phyloP scores from a whole-genome alignment of 257 asterid genomes.

The Capsicum baccatum region DNA sequence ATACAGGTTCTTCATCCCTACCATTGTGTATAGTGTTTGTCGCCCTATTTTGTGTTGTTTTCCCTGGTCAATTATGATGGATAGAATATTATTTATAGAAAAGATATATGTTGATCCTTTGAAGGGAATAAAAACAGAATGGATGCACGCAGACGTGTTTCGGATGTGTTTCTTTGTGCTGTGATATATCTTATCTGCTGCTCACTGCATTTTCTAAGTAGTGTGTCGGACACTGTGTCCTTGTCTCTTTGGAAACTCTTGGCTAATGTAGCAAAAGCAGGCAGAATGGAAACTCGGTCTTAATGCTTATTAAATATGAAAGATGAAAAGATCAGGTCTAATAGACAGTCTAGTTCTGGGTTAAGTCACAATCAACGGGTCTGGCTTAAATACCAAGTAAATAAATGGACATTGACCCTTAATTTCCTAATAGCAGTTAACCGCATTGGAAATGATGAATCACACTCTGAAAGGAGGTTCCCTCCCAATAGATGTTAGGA shows the following conservation, averaged over 20 bases:
- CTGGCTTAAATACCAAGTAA: slow-evolving; percentile 3
- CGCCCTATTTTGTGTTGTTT: slow-evolving; percentile 18
- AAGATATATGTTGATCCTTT: slow-evolving; percentile 3
- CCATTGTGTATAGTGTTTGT: neutral
- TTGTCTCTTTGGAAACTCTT: slow-evolving; percentile 15
- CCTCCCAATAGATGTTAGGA: too few relatives aligned
- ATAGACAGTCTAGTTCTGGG: neutral
- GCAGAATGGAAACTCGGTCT: slow-evolving; percentile 6
- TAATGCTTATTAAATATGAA: neutral
- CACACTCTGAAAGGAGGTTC: too few relatives aligned
- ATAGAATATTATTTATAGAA: slow-evolving; percentile 12
- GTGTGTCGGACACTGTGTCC: neutral
- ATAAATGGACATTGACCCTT: slow-evolving; percentile 17
- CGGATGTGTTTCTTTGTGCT: neutral
- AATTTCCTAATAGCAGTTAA: neutral
- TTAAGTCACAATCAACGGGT: slow-evolving; percentile 2
- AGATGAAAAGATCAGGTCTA: neutral
- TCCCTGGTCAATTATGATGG: neutral
- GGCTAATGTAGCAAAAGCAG: neutral
- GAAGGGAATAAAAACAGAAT: neutral
- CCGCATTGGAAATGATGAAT: too few relatives aligned
- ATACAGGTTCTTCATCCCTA: slow-evolving; percentile 58
- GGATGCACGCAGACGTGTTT: neutral
- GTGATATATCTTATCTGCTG: slow-evolving; percentile 13
- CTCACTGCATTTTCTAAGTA: neutral